phyloP scores from a whole-genome alignment of 208 protist species.

The Acanthamoeba healyi region DNA sequence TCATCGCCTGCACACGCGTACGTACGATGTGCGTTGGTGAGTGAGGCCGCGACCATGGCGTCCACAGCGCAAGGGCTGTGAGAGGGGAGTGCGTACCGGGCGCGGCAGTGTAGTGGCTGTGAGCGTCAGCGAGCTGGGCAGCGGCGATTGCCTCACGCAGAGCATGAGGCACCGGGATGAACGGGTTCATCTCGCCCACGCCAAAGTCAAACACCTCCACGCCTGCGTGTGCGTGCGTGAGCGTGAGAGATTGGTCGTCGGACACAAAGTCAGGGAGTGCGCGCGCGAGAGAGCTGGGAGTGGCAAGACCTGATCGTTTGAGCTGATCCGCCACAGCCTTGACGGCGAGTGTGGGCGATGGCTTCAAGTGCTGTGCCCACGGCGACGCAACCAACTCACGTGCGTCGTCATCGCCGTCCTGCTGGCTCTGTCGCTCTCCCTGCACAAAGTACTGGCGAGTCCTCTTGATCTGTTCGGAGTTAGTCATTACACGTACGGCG shows the following conservation, averaged over 20 bases:
- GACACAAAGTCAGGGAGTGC: too few relatives aligned
- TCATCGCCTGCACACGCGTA: not conserved
- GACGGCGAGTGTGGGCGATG: constrained; percentile 26
- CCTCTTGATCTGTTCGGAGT: not conserved
- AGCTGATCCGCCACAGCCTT: constrained; percentile 8
- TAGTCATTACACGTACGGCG: not conserved
- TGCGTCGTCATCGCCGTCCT: not conserved
- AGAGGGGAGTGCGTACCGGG: not conserved
- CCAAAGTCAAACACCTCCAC: constrained; percentile 37
- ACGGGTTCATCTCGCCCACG: constrained; percentile 18
- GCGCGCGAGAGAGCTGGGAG: too few relatives aligned
- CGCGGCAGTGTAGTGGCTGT: not conserved
- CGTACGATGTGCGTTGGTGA: too few relatives aligned
- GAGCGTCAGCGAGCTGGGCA: not conserved
- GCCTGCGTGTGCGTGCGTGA: not conserved
- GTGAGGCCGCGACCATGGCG: too few relatives aligned
- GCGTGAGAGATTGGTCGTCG: not conserved
- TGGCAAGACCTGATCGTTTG: constrained; percentile 1
- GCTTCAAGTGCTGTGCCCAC: constrained; percentile 2
- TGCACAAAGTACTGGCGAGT: not conserved
- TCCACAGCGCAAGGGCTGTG: too few relatives aligned
- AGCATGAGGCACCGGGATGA: not conserved
- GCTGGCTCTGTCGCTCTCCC: not conserved
- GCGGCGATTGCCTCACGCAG: not conserved
- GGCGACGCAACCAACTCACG: not conserved